Base-by-base conservation (phyloP, 345 rosid species). In the Dovyalis caffra region DNA sequence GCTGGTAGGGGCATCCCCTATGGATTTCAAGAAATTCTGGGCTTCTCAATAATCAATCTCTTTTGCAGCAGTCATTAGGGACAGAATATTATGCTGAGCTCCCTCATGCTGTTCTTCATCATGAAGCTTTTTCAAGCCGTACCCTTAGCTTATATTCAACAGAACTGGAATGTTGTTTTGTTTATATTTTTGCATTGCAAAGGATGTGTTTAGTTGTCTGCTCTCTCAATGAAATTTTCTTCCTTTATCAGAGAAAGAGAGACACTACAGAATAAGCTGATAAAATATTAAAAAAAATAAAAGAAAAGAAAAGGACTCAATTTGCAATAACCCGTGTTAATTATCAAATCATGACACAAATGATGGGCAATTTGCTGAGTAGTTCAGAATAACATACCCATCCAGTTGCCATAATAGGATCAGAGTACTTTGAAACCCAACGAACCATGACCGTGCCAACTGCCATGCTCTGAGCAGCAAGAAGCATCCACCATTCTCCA, bases 401-500 rank as follows among this genome's bases (percentile, higher is more conserved):
- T 85, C 97, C 97, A 25, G 97, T 95, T 18, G 99, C 97, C 97
- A 92, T 91, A 69, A 95, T 83, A 15, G 97, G 97, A 84, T 95
- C 97, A 6, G 97, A 90, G 86, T 89, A 91, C 79, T 92, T 90
- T 43, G 93, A 76, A 75, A 95, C 97, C 97, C 97, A 92, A 43
- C 97, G 95, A 40, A 92, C 92, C 99, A 95, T 91, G 68, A 95
- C 92, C 0, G 97, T 95, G 66, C 99, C 94, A 57, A 91, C 83
- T 77, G 97, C 97, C 97, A 95, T 95, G 84, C 97, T 92, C 83
- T 95, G 99, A 68, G 97, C 97, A 77, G 97, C 97, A 84, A 92
- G 99, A 78, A 95, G 88, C 99, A 95, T 95, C 98, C 95, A 92
- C 99, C 97, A 91, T 68, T 92, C 97, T 70, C 97, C 97, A 85